These are phyloP conservation scores for Aspergillus flavus DNA, from an alignment of 2,329 filamentous ascomycete species.

Conservation along the genomic window DNA sequence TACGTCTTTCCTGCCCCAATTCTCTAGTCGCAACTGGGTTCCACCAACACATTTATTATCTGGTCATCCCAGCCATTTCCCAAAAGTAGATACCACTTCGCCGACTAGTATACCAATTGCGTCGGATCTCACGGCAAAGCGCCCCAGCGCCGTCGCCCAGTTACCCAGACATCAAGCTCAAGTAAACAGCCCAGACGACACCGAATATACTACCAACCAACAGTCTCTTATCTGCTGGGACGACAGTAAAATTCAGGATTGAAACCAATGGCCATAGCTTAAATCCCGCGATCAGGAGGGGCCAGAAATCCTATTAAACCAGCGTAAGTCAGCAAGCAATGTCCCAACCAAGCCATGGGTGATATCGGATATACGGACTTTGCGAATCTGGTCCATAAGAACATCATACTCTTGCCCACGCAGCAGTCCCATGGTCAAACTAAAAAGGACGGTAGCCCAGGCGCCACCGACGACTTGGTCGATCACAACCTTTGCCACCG, in stretches of 20 bases:
- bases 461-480: slow-evolving; percentile 62
- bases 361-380: slow-evolving; percentile 26
- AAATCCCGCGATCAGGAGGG: slow-evolving; percentile 40
- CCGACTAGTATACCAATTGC: not conserved
- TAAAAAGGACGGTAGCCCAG: slow-evolving; percentile 60
- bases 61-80: not conserved
- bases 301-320: slow-evolving; percentile 35
- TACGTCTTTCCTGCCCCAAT: not conserved
- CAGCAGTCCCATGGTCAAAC: slow-evolving; percentile 56
- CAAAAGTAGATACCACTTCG: not conserved
- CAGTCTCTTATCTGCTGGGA: slow-evolving; percentile 38
- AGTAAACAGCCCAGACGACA: slow-evolving; percentile 43
- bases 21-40: not conserved
- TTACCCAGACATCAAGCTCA: slow-evolving; percentile 36
- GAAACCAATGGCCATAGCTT: slow-evolving; percentile 46
- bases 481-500: slow-evolving; percentile 57
- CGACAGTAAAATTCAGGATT: slow-evolving; percentile 40
- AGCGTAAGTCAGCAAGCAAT: slow-evolving; percentile 7
- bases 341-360: not conserved
- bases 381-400: slow-evolving; percentile 37
- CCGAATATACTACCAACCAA: slow-evolving; percentile 40
- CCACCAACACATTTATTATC: not conserved
- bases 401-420: slow-evolving; percentile 38
- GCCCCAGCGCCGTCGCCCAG: not conserved
- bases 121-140: not conserved